Evolutionary conservation across 176 grass and related monocot genomes (phyloP).

Genomic region (Neostapfia colusana): DNA sequence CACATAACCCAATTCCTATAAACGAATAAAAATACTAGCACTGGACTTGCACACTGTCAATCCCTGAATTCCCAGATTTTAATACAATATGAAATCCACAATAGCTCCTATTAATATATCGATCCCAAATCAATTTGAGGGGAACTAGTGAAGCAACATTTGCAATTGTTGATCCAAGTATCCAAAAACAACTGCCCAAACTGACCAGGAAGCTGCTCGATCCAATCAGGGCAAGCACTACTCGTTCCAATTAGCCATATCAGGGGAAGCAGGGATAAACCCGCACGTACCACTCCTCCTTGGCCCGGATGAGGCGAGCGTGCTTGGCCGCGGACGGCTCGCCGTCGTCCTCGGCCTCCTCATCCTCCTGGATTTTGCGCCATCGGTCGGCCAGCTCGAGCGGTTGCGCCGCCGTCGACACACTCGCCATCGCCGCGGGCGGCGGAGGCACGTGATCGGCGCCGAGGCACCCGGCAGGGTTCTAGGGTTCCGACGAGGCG

Average conservation of each 20-base stretch:
- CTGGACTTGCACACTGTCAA: background rate
- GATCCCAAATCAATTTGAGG: background rate
- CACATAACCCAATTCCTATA: background rate
- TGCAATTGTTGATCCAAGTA: background rate
- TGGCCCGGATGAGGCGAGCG: conserved; percentile 50
- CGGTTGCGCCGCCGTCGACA: conserved; percentile 33
- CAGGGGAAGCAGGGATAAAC: background rate
- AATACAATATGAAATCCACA: conserved; percentile 3
- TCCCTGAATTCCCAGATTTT: background rate
- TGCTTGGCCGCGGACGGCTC: conserved; percentile 43
- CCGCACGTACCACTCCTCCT: conserved; percentile 71
- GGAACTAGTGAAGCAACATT: background rate
- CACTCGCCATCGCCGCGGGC: conserved; percentile 36
- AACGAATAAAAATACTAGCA: background rate
- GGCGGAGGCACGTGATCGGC: conserved; percentile 11
- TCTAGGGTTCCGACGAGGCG: conserved; percentile 41
- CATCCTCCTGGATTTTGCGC: conserved; percentile 72
- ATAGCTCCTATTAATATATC: background rate
- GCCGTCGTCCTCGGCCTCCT: conserved; percentile 48
- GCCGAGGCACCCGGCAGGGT: background rate
- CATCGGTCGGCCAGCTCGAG: conserved; percentile 59
- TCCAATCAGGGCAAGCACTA: background rate
- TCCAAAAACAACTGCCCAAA: conserved; percentile 11
- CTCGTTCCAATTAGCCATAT: background rate
- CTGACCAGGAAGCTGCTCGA: background rate